A percentile compares a stretch with the other conserved stretches of the same genome.
phyloP scores from a whole-genome alignment of 331 rosid genomes.

The Phaseolus coccineus region DNA sequence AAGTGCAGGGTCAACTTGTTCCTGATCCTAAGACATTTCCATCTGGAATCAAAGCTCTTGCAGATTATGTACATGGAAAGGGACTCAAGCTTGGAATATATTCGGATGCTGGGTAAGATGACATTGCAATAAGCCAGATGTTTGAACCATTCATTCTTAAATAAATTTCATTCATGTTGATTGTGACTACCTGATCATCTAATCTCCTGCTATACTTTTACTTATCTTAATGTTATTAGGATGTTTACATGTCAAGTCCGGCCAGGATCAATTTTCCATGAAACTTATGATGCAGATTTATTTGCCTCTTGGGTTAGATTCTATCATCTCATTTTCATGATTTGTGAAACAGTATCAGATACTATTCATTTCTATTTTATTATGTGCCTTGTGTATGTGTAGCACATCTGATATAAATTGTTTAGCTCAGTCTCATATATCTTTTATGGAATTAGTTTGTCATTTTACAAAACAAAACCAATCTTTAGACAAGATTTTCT shows the following conservation, averaged over 20 bases:
- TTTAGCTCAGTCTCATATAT: slow-evolving; percentile 28
- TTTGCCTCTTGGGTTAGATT: slow-evolving; percentile 96
- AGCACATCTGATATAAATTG: slow-evolving; percentile 24
- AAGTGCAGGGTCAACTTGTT: slow-evolving; percentile 74
- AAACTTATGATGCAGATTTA: slow-evolving; percentile 74
- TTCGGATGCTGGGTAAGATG: slow-evolving; percentile 95
- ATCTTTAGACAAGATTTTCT: slow-evolving; percentile 24
- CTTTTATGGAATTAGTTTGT: neutral
- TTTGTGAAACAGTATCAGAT: slow-evolving; percentile 18
- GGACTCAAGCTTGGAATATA: slow-evolving; percentile 96
- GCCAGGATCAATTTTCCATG: slow-evolving; percentile 93
- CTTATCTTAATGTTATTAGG: slow-evolving; percentile 55
- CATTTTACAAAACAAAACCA: neutral
- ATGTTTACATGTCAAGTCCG: slow-evolving; percentile 91
- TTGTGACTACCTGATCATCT: slow-evolving; percentile 35
- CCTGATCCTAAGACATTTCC: slow-evolving; percentile 80
- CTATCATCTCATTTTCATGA: slow-evolving; percentile 35
- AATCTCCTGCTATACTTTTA: slow-evolving; percentile 38
- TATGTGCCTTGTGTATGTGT: neutral
- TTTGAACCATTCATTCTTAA: slow-evolving; percentile 27
- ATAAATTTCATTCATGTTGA: slow-evolving; percentile 22
- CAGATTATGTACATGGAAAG: slow-evolving; percentile 84
- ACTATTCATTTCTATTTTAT: slow-evolving; percentile 24
- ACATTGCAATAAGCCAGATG: slow-evolving; percentile 33
- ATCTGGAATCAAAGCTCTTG: slow-evolving; percentile 90